Evolutionary conservation across 345 rosid genomes (phyloP), one percentile per base, ranked within the genome.

Genomic region (Punica granatum): DNA sequence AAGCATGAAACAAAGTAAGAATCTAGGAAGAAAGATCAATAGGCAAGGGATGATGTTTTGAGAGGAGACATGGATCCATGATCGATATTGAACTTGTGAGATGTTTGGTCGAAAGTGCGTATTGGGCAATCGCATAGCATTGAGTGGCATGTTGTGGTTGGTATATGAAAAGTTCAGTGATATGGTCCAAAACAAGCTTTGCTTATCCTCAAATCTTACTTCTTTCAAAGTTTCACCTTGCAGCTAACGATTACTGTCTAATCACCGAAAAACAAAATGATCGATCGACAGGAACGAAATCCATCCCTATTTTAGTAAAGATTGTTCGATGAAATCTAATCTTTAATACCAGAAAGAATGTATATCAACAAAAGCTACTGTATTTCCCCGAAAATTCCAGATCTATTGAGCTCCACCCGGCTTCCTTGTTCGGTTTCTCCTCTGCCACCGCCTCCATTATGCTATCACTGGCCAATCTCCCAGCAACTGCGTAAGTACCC

Each of bases 391-490:
- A 56, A 12, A 26, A 26, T 56, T 56, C 25, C 34, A 56, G 9
- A 18, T 28, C 86, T 58, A 84, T 74, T 72, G 65, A 46, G 74
- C 91, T 88, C 49, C 80, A 69, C 75, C 94, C 91, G 65, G 71
- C 81, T 74, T 79, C 87, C 61, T 79, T 79, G 35, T 54, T 36
- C 6, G 11, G 42, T 63, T 54, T 70, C 59, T 70, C 70, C 39
- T 43, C 70, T 3, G 65, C 81, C 72, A 41, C 71, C 19, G 8
- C 31, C 69, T 53, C 81, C 65, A 37, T 70, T 75, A 43, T 58
- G 11, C 64, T 66, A 34, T 19, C 32, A 51, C 23, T 76, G 23
- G 81, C 75, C 53, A 77, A 73, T 68, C 81, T 78, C 51, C 89
- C 91, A 35, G 78, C 86, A 71, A 73, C 60, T 18, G 88, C 81